These are phyloP conservation scores for Tulasnella sp. DNA, from an alignment of 768 basidiomycete species.

Conservation along the genomic window DNA sequence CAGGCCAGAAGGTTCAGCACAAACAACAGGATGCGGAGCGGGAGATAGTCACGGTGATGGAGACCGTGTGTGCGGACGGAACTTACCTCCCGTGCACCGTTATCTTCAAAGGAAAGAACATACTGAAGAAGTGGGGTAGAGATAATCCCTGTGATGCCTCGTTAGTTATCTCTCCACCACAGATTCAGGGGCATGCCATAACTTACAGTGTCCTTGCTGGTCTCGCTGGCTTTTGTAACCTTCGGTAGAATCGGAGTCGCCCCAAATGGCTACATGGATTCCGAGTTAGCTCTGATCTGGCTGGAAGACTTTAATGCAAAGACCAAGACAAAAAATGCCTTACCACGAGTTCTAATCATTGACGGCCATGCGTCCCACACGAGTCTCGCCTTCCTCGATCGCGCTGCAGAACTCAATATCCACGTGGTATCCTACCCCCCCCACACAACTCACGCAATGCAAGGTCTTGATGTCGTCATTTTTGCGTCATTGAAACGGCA, in stretches of 20 bases:
- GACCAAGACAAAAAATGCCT: no score
- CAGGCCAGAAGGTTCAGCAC: slow-evolving; percentile 24
- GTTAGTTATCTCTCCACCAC: not conserved
- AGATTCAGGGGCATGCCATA: no score
- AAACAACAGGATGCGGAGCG: slow-evolving; percentile 7
- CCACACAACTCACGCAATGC: slow-evolving; percentile 42
- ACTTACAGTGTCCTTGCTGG: no score
- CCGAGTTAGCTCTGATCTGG: no score
- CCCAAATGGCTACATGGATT: no score
- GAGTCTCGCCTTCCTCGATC: no score
- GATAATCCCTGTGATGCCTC: slow-evolving; percentile 17
- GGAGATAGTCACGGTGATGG: slow-evolving; percentile 27
- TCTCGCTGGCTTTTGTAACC: no score
- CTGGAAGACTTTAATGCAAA: no score
- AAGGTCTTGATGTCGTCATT: slow-evolving; percentile 26
- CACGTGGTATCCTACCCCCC: slow-evolving; percentile 45
- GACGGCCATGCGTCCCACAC: not conserved
- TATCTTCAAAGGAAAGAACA: slow-evolving; percentile 26
- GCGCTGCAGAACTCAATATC: slow-evolving; percentile 35
- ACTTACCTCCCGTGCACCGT: slow-evolving; percentile 19
- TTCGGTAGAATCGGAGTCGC: no score
- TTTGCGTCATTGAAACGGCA: slow-evolving; percentile 34
- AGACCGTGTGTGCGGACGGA: slow-evolving; percentile 24
- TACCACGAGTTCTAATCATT: no score
- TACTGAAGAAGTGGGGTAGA: slow-evolving; percentile 15